Conservation (phyloP, 768 basidiomycete species). For the Phylloporus scabripes region DNA sequence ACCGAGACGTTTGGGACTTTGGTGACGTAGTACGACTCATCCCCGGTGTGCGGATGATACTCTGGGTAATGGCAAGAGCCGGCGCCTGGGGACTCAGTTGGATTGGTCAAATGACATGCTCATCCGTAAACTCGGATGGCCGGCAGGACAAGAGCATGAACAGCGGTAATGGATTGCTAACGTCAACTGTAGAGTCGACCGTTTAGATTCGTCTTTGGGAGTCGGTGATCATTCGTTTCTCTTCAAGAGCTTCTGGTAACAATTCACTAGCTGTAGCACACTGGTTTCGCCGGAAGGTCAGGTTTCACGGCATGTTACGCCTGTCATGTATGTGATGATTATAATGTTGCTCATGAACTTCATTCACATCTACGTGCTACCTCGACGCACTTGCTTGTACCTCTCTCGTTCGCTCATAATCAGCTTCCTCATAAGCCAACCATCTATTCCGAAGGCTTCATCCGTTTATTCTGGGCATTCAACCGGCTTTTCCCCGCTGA, state of each 20-base stretch:
- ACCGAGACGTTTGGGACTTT: constrained; percentile 79
- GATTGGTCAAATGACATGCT: constrained; percentile 18
- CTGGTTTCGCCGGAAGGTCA: not conserved
- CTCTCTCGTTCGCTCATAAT: not conserved
- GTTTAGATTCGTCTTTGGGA: constrained; percentile 7
- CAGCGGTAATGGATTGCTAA: constrained; percentile 12
- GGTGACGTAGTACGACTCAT: constrained; percentile 70
- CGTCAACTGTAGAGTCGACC: constrained; percentile 2
- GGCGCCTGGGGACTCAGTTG: constrained; percentile 53
- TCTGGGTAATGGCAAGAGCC: constrained; percentile 65
- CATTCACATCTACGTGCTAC: not conserved
- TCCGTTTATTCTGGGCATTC: not conserved
- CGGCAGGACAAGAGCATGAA: not conserved
- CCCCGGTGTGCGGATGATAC: constrained; percentile 59
- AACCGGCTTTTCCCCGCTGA: not conserved
- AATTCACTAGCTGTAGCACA: not conserved
- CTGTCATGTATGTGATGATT: constrained; percentile 9
- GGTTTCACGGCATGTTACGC: constrained; percentile 3
- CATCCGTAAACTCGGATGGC: constrained; percentile 3
- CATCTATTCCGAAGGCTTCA: not conserved
- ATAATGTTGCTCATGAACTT: constrained; percentile 4
- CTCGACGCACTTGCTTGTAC: not conserved
- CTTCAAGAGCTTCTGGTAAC: not conserved
- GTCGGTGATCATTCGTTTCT: not conserved
- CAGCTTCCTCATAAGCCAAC: not conserved